Percentiles rank a stretch among this genome's conserved stretches.
Evolutionary conservation across 2,329 filamentous ascomycete genomes (phyloP).

Genomic region (Ophiostoma triangulosporum): DNA sequence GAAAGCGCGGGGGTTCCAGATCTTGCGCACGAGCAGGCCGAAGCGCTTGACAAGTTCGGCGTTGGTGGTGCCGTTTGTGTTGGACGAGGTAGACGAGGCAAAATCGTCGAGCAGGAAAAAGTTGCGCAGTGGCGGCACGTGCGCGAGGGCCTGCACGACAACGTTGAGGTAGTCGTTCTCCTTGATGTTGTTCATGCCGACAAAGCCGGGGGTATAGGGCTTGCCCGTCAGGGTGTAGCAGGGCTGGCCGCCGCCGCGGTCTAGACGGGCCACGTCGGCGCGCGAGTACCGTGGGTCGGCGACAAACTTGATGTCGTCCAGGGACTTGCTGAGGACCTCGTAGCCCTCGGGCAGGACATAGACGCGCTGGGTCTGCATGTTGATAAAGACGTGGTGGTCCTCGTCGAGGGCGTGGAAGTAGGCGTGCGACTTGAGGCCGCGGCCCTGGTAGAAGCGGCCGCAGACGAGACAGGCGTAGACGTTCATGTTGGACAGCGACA

Average conservation of each 20-base stretch:
- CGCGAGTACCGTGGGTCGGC: conserved; percentile 79
- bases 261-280: conserved; percentile 66
- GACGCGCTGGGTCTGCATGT: conserved; percentile 84
- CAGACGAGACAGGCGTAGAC: conserved; percentile 96
- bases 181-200: conserved; percentile 99
- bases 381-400: conserved; percentile 95
- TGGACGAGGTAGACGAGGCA: conserved; percentile 19
- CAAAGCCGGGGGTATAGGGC: conserved; percentile 83
- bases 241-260: conserved; percentile 30
- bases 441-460: conserved; percentile 93
- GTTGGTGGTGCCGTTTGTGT: conserved; percentile 22
- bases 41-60: conserved; percentile 81
- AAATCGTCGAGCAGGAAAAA: conserved; percentile 84
- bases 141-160: conserved; percentile 78
- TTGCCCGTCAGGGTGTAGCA: conserved; percentile 70
- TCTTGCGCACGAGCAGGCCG: conserved; percentile 82
- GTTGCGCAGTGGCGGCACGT: conserved; percentile 80
- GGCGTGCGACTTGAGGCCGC: conserved; percentile 85
- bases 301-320: conserved; percentile 97
- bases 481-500: conserved; percentile 95
- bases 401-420: conserved; percentile 96
- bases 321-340: conserved; percentile 83
- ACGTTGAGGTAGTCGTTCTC: conserved; percentile 98
- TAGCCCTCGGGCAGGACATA: conserved; percentile 93
- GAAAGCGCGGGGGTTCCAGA: conserved; percentile 96